Evolutionary conservation across 495 filamentous ascomycete species (phyloP), one percentile per base, ranked within the genome.

Genomic region (Bacidia rubella): DNA sequence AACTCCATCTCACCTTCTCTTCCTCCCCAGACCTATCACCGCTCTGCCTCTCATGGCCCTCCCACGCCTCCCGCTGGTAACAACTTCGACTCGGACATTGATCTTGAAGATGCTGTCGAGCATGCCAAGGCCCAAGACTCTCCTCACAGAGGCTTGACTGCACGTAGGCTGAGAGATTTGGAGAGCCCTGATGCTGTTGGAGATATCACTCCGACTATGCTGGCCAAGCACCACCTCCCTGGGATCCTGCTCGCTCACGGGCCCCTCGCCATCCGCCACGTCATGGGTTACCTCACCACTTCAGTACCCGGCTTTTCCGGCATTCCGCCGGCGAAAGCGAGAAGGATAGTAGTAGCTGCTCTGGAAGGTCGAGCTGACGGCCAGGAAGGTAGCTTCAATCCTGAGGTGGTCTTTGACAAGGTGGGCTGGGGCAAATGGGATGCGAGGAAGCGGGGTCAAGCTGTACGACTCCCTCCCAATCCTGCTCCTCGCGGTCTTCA

Each of bases 351-450:
- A 2, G 89, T 93, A 19, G 82, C 79, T 20, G 89, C 88, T 26
- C 66, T 95, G 29, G 88, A 95, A 68, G 77, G 81, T 59, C 80
- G 83, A 55, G 81, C 81, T 40, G 76, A 75, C 27, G 75, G 72
- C 52, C 78, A 80, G 58, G 77, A 78, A 38, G 86, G 82, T 48
- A 73, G 82, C 40, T 54, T 66, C 11, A 68, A 82, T 50, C 81
- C 84, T 58, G 85, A 90, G 50, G 85, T 97, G 50, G 74, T 84
- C 58, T 98, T 96, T 60, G 85, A 93, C 64, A 98, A 98, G 70
- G 84, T 95, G 53, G 92, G 92, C 54, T 98, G 92, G 92, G 92
- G 92, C 46, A 81, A 87, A 44, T 98, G 92, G 92, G 83, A 92
- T 66, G 90, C 90, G 52, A 81, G 77, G 59, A 74, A 76, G 64